Evolutionary conservation across 2,329 filamentous ascomycete genomes (phyloP).

Genomic region (Ceratocystiopsis minuta): DNA sequence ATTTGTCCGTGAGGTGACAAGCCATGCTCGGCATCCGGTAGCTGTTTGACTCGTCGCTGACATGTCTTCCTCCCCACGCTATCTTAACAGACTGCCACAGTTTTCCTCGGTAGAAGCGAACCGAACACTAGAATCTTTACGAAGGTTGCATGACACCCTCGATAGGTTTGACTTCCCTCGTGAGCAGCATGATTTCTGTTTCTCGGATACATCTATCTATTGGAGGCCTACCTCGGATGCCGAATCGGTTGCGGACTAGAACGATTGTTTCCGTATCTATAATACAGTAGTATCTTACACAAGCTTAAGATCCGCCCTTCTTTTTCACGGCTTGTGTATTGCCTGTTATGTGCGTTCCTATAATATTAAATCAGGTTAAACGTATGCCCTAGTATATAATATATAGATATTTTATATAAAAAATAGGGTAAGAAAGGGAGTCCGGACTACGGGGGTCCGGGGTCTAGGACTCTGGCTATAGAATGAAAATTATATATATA

Average conservation of each 20-base stretch:
- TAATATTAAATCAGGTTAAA: neutral
- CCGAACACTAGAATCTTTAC: neutral
- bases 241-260: neutral
- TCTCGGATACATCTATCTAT: constrained; percentile 24
- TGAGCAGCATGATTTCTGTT: constrained; percentile 19
- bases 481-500: too few species aligned
- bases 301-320: too few species aligned
- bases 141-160: constrained; percentile 9
- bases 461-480: too few species aligned
- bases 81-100: constrained; percentile 1
- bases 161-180: constrained; percentile 19
- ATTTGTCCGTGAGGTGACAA: too few species aligned
- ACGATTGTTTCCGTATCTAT: too few species aligned
- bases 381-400: too few species aligned
- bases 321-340: neutral
- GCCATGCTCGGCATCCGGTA: neutral
- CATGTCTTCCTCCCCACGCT: neutral
- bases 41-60: neutral
- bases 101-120: neutral
- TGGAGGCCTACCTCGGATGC: constrained; percentile 13
- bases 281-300: too few species aligned
- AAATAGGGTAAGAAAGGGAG: too few species aligned
- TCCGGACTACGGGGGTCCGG: too few species aligned
- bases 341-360: neutral
- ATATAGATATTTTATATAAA: too few species aligned